phyloP scores from a whole-genome alignment of 2,329 filamentous ascomycete species.

The Pseudocercospora eumusae region DNA sequence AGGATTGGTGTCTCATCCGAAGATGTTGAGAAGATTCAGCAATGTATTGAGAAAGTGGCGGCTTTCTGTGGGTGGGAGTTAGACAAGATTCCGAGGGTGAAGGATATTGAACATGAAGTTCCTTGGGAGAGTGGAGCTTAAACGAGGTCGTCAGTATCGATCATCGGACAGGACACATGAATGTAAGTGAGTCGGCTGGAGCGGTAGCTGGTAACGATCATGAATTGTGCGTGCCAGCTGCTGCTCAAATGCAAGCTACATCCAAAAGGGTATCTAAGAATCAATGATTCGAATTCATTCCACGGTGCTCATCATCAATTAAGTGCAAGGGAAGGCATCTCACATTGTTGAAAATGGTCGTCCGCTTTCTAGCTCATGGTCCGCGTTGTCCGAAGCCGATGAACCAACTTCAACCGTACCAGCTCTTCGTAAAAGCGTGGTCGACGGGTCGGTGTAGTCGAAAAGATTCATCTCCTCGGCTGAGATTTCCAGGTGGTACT shows the following conservation, averaged over 20 bases:
- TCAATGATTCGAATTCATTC: neutral
- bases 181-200: neutral
- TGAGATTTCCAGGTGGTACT: neutral
- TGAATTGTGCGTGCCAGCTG: neutral
- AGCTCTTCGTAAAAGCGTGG: neutral
- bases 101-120: constrained; percentile 47
- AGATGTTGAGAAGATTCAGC: constrained; percentile 48
- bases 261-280: constrained; percentile 11
- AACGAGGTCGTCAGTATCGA: too few relatives aligned
- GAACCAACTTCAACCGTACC: neutral
- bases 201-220: neutral
- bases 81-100: constrained; percentile 43
- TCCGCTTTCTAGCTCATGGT: neutral
- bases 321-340: neutral
- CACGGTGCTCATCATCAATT: constrained; percentile 5
- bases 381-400: neutral
- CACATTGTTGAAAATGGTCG: neutral
- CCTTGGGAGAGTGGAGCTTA: constrained; percentile 14
- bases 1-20: constrained; percentile 51
- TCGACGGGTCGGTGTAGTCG: constrained; percentile 2
- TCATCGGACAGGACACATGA: too few relatives aligned
- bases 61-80: constrained; percentile 40
- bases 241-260: neutral
- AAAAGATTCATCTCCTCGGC: neutral
- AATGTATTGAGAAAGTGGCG: constrained; percentile 45